A percentile compares a stretch with the other conserved stretches of the same genome.
Conservation (phyloP, 306 rosid genomes). For the Luffa acutangula region DNA sequence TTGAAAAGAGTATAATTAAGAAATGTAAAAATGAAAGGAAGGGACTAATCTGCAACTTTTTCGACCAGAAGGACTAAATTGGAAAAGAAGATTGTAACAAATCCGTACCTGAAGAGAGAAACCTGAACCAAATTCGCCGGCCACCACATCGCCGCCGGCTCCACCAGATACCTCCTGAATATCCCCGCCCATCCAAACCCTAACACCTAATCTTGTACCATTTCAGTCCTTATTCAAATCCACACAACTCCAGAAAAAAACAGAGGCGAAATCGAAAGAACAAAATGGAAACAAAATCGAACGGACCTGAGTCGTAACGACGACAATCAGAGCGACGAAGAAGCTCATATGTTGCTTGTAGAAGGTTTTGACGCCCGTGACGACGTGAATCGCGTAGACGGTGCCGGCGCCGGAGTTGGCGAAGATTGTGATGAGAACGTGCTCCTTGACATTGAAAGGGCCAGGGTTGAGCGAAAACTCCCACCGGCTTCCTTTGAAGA, state of each 20-base stretch:
- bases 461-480: constrained; percentile 79
- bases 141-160: constrained; percentile 99
- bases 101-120: constrained; percentile 72
- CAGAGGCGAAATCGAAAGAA: not conserved
- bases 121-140: constrained; percentile 93
- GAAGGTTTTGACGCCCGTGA: constrained; percentile 68
- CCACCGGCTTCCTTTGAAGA: constrained; percentile 44
- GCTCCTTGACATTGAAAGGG: constrained; percentile 86
- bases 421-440: constrained; percentile 83
- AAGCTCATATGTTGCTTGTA: constrained; percentile 46
- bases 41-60: not conserved
- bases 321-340: constrained; percentile 55
- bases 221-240: not conserved
- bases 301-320: constrained; percentile 73
- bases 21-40: no score
- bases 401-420: constrained; percentile 94
- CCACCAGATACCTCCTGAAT: constrained; percentile 70
- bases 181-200: constrained; percentile 99
- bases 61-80: not conserved
- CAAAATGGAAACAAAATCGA: not conserved
- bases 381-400: constrained; percentile 81
- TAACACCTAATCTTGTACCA: constrained; percentile 42
- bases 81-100: not conserved
- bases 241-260: not conserved
- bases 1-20: no score